Evolutionary conservation across 2,329 filamentous ascomycete genomes (phyloP).

Genomic region (Fusarium sp.): DNA sequence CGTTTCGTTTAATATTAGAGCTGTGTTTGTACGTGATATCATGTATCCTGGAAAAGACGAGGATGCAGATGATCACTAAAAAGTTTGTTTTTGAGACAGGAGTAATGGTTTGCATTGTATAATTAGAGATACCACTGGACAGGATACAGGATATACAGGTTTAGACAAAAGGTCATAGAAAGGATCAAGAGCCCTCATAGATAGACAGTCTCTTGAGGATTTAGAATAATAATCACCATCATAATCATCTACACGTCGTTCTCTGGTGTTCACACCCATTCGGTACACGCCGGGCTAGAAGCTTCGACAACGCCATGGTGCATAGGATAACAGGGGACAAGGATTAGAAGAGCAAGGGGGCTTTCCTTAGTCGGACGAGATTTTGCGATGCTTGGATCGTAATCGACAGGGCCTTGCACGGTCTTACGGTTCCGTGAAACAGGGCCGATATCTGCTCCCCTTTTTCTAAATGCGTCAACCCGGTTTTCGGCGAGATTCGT

Average conservation of each 20-base stretch:
- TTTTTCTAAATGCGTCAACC: slow-evolving; percentile 15
- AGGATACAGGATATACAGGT: slow-evolving; percentile 9
- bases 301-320: slow-evolving; percentile 1
- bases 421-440: slow-evolving; percentile 31
- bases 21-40: slow-evolving; percentile 65
- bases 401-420: slow-evolving; percentile 18
- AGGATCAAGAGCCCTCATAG: background rate
- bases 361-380: slow-evolving; percentile 12
- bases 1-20: slow-evolving; percentile 58
- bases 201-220: background rate
- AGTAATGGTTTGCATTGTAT: slow-evolving; percentile 9
- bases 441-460: slow-evolving; percentile 30
- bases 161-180: slow-evolving; percentile 20
- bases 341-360: background rate
- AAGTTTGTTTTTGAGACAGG: background rate
- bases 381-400: slow-evolving; percentile 14
- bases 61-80: slow-evolving; percentile 63
- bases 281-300: slow-evolving; percentile 9
- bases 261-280: background rate
- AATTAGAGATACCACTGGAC: slow-evolving; percentile 32
- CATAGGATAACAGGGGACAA: slow-evolving; percentile 3
- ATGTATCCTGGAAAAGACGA: slow-evolving; percentile 68
- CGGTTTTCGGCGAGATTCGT: slow-evolving; percentile 24
- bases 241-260: background rate
- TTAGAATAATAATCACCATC: background rate